Evolutionary conservation across 2,329 filamentous ascomycete species (phyloP), one percentile per base, ranked within the genome.

Genomic region (Nannizziopsis arthrosporioides): DNA sequence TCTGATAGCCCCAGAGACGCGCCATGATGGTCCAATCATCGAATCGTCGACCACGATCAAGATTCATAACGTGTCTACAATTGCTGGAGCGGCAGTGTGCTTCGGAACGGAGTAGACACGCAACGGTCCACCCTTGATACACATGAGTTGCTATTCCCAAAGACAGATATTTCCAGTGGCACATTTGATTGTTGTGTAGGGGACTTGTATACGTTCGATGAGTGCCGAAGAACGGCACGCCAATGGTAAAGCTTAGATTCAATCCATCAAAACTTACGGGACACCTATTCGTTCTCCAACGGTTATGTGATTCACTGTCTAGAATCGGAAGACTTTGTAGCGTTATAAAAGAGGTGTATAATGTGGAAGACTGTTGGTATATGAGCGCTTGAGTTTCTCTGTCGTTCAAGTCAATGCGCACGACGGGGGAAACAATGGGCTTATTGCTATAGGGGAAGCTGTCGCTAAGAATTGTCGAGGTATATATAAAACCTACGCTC

Each of bases 161-260:
- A 12, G 65, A 50, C n/a, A 69, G 63, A 38, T 69, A 68, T 49
- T 58, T 60, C 63, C 64, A 67, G 41, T 61, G 58, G 52, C 67
- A 68, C 9, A 54, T 47, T 17, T 52, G 22, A 27, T 27, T 18
- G 12, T 50, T 44, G 38, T 41, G 14, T 39, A 48, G 22, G 49
- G 48, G 14, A 7, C 36, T 14, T 15, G 45, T 22, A n/a, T 48
- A 49, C 3, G 57, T 56, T 2, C 56, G 48, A 48, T 69, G 67
- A 0, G 59, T 65, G 15, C 57, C 60, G 52, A 60, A 69, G 50
- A 70, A 69, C 0, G 67, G 67, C 7, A 68, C 62, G 5, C 51
- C 64, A 19, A 69, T 63, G 2, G 60, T 58, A 54, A 69, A 68
- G 5, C 49, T 48, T 31, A 67, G 59, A 10, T 50, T 53, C 8